phyloP scores from a whole-genome alignment of 208 protist genomes.

The Hexamita inflata region DNA sequence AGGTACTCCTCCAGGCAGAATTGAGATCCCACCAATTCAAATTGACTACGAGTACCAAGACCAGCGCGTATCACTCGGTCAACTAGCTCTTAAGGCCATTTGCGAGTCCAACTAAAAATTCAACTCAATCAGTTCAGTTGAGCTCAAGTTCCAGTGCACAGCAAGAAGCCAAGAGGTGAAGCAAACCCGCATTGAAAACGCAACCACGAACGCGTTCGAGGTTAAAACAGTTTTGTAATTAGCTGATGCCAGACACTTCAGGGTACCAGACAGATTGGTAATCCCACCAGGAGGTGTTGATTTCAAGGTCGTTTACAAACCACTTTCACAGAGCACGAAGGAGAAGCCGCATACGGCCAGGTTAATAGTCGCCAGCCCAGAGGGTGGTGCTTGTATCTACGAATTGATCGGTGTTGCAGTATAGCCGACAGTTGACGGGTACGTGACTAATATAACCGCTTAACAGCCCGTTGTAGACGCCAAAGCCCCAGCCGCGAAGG shows the following conservation, averaged over 20 bases:
- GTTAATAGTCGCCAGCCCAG: background rate
- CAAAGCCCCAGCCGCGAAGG: background rate
- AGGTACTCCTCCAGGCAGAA: background rate
- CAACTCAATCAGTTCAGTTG: background rate
- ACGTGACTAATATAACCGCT: background rate
- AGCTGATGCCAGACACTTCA: background rate
- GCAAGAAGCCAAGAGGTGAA: background rate
- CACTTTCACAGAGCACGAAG: background rate
- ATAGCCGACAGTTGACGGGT: background rate
- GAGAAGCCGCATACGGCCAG: background rate
- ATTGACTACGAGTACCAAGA: background rate
- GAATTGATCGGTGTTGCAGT: background rate
- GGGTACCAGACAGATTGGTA: constrained; percentile 15
- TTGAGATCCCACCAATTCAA: background rate
- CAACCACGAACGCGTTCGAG: background rate
- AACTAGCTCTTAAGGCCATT: background rate
- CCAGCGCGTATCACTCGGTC: background rate
- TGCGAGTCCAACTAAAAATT: background rate
- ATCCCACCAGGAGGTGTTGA: constrained; percentile 13
- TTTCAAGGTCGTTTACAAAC: constrained; percentile 22
- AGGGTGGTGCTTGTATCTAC: constrained; percentile 6
- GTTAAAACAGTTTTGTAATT: background rate
- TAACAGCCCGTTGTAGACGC: too few species aligned
- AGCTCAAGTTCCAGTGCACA: background rate
- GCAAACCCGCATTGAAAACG: background rate